Percentiles rank a stretch among this genome's conserved stretches.
Evolutionary conservation across 192 early-diverging fungal species (phyloP).

Genomic region (Mortierella hygrophila): DNA sequence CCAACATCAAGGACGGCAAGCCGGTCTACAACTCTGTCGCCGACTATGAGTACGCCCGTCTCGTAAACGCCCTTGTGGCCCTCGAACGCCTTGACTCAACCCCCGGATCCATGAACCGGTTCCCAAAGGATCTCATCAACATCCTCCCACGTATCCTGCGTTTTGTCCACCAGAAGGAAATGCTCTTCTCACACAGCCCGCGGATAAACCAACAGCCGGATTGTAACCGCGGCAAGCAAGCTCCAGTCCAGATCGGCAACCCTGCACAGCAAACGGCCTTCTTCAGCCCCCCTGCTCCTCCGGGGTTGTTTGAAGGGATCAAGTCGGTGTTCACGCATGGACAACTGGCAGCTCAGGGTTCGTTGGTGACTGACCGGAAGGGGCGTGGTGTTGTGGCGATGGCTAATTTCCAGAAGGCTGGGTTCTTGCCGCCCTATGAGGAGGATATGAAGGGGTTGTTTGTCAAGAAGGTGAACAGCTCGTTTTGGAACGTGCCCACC

Average conservation of each 20-base stretch:
- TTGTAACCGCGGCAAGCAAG: background rate
- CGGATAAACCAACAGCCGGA: background rate
- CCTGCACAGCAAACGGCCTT: background rate
- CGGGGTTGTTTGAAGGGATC: background rate
- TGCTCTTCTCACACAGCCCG: background rate
- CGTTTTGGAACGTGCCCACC: constrained; percentile 21
- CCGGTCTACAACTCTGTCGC: background rate
- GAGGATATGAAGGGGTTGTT: constrained; percentile 21
- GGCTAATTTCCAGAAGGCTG: constrained; percentile 31
- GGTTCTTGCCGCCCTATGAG: constrained; percentile 31
- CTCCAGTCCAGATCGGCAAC: too few species aligned
- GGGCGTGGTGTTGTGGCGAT: constrained; percentile 5
- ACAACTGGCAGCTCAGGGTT: constrained; percentile 2
- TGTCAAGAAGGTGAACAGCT: background rate
- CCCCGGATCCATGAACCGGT: constrained; percentile 11
- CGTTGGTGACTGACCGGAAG: constrained; percentile 8
- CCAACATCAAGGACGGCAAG: background rate
- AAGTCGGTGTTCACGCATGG: constrained; percentile 25
- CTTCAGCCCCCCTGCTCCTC: background rate
- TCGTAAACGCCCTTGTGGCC: constrained; percentile 28
- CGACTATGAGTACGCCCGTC: constrained; percentile 20
- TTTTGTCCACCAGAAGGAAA: constrained; percentile 11
- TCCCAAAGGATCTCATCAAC: constrained; percentile 12
- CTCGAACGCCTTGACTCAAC: constrained; percentile 20
- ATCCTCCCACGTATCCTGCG: constrained; percentile 14